phyloP scores from a whole-genome alignment of 169 alveolate species.

The Theileria luwenshuni region DNA sequence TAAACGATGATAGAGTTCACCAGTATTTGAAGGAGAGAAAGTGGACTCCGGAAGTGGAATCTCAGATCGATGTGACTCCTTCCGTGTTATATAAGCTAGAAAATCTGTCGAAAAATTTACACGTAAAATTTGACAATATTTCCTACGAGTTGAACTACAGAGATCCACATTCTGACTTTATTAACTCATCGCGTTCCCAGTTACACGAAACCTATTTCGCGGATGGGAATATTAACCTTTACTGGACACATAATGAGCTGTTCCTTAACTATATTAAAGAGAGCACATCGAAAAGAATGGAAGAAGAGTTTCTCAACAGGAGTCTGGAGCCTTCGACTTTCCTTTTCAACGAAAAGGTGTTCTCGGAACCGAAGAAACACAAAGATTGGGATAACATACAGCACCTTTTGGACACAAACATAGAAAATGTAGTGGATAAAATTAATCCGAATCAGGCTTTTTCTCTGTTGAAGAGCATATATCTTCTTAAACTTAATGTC shows the following conservation, averaged over 20 bases:
- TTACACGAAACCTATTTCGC: constrained; percentile 41
- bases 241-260: constrained; percentile 16
- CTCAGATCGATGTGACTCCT: constrained; percentile 6
- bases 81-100: constrained; percentile 18
- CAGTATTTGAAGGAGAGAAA: constrained; percentile 29
- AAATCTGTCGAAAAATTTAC: not conserved
- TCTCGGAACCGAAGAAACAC: not conserved
- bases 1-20: constrained; percentile 16
- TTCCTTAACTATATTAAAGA: constrained; percentile 35
- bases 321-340: constrained; percentile 25
- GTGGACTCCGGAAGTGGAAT: not conserved
- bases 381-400: not conserved
- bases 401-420: constrained; percentile 14
- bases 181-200: constrained; percentile 14
- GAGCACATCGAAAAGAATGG: constrained; percentile 20
- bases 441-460: constrained; percentile 24
- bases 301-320: constrained; percentile 20
- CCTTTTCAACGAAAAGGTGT: not conserved
- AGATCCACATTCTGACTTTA: not conserved
- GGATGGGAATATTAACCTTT: constrained; percentile 41
- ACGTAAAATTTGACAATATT: constrained; percentile 23
- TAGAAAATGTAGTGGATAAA: constrained; percentile 3
- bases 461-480: constrained; percentile 28
- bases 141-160: not conserved
- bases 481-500: constrained; percentile 25